Base-by-base conservation (phyloP, 305 asterid species). In the Solanum hybrid region DNA sequence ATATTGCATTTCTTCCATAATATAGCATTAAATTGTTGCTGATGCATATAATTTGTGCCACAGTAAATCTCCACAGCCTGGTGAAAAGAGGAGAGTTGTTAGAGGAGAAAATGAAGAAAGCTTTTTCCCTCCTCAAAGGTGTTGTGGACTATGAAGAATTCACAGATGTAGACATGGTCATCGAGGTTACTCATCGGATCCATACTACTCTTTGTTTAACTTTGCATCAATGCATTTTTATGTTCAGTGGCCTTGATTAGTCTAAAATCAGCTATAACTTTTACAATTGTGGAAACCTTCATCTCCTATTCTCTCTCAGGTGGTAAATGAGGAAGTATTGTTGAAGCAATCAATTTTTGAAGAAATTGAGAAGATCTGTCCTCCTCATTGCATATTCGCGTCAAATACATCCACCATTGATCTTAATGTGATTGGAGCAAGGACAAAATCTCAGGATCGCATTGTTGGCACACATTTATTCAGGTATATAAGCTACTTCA, bases 341-440 rank as follows among this genome's bases (percentile, higher is more conserved):
- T 64, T 91, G 78, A 91, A 91, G 22, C 93, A 91, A 31, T 57
- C 69, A 76, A 46, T 91, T 20, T 90, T 90, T 88, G 77, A 86
- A 74, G 93, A 91, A 39, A 24, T 90, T 20, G 93, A 91, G 87
- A 91, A 90, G 86, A 31, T 61, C 5, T 88, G 93, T 87, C 82
- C 90, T 42, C 75, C 90, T 34, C 88, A 88, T 40, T 91, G 92
- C 86, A 90, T 91, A 7, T 91, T 91, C 34, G 92, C 90, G 2
- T 81, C 89, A 86, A 91, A 91, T 37, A 91, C 93, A 34, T 91
- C 93, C 4, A 90, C 87, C 18, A 89, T 90, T 86, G 89, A 88
- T 88, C 91, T 89, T 73, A 88, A 88, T 73, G 36, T 89, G 40
- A 87, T 91, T 24, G 93, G 90, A 40, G 90, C 36, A 51, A 89